Conservation (phyloP, 768 basidiomycete species). For the Leucosporidium scottii region DNA sequence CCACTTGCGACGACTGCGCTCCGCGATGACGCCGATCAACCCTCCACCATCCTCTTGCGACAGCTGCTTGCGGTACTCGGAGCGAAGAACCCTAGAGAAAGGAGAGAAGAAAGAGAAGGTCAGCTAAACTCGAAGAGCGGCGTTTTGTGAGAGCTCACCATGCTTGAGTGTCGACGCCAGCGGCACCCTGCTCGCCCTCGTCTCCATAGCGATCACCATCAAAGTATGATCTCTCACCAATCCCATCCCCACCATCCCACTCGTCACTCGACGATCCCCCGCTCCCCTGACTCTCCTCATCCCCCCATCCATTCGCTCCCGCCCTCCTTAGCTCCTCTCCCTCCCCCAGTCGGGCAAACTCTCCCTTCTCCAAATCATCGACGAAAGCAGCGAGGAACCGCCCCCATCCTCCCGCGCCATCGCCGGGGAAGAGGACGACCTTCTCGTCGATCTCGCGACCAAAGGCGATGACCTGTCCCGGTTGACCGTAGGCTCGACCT, state of each 20-base stretch:
- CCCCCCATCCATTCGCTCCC: background rate
- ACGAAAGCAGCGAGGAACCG: conserved; percentile 85
- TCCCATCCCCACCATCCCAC: conserved; percentile 59
- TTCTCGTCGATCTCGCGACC: conserved; percentile 99
- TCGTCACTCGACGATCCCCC: conserved; percentile 60
- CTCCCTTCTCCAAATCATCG: conserved; percentile 84
- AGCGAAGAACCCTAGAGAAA: conserved; percentile 15
- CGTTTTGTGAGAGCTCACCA: conserved; percentile 14
- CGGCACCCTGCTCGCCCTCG: conserved; percentile 59
- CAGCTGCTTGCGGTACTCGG: conserved; percentile 16
- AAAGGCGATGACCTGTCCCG: conserved; percentile 93
- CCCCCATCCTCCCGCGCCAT: conserved; percentile 87
- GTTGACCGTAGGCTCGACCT: conserved; percentile 49
- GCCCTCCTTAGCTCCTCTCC: background rate
- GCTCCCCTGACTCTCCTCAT: background rate
- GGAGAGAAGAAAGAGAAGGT: too few relatives aligned
- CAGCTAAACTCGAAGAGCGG: background rate
- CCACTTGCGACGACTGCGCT: conserved; percentile 29
- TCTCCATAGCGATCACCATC: conserved; percentile 70
- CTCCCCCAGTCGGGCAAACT: conserved; percentile 45
- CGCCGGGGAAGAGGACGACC: conserved; percentile 86
- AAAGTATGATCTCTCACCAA: conserved; percentile 83
- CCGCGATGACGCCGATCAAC: conserved; percentile 19
- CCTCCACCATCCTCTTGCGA: conserved; percentile 5
- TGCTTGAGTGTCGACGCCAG: background rate